Base-by-base conservation (phyloP, 176 grass and related monocot species). In the Avena eriantha region DNA sequence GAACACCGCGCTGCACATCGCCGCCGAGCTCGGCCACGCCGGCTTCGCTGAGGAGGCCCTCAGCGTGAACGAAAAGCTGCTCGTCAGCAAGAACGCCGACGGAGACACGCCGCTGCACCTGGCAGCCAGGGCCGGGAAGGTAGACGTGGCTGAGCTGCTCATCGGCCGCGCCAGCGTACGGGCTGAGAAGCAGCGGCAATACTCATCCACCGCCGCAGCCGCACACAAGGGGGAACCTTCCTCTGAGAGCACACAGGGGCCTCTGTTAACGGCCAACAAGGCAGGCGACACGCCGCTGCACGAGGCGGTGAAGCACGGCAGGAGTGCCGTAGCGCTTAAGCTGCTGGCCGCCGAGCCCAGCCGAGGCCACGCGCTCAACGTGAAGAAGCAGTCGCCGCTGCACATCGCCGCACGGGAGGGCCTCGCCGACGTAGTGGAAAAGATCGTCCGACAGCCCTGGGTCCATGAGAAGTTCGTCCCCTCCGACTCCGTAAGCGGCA, bases 101-200 rank as follows among this genome's bases (percentile, higher is more conserved):
- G 88, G 80, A 9, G 90, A 97, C 73, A 97, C 95, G 64, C 81
- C 95, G 50, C 77, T 97, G 77, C 95, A 97, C 48, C 35, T 94
- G 8, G 95, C 92, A 16, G 88, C 83, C 18, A 84, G 77, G 69
- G 26, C 43, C 6, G 95, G 95, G 10, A 83, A 67, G 75, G 4
- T 31, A 9, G 68, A 89, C 15, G 80, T 91, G 64, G 86, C 43
- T 0, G 29, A 56, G 7, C 61, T 80, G 18, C 73, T 96, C 22
- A 43, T 84, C 47, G 1, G 0, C 76, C 19, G 21, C 54, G 80
- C 87, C 21, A 3, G 29, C 1, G 47, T 29, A 31, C 53, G 73
- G 73, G 7, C n/a, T 3, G 11, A 7, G 71, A 17, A 69, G 31
- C 64, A 67, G 7, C 65, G 5, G 13, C 5, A 6, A 17, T 49